A percentile compares a stretch with the other conserved stretches of the same genome.
Evolutionary conservation across 2,329 filamentous ascomycete genomes (phyloP).

Genomic region (Cladosporium cucumerinum): DNA sequence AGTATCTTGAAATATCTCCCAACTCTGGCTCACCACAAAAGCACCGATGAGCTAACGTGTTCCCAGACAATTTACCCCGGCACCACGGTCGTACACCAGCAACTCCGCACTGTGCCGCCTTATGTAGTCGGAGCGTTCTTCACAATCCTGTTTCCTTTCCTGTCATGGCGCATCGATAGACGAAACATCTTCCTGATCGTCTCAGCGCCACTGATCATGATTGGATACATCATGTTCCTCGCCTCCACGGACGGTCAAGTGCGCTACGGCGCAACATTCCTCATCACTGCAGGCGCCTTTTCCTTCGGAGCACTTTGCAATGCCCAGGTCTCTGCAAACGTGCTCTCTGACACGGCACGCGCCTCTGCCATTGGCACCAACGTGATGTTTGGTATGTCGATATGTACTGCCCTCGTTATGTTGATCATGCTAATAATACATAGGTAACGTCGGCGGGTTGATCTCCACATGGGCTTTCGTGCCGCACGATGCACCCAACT

Average conservation of each 20-base stretch:
- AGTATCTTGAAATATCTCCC: background rate
- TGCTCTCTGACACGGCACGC: constrained; percentile 67
- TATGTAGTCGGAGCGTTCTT: constrained; percentile 68
- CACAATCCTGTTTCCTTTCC: constrained; percentile 58
- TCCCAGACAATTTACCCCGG: constrained; percentile 58
- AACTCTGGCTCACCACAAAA: background rate
- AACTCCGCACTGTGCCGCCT: constrained; percentile 68
- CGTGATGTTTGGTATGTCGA: constrained; percentile 57
- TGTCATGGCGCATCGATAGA: constrained; percentile 59
- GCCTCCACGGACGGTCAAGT: constrained; percentile 51
- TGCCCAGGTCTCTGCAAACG: constrained; percentile 66
- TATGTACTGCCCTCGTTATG: background rate
- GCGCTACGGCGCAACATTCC: constrained; percentile 68
- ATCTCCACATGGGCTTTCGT: constrained; percentile 40
- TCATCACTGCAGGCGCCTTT: constrained; percentile 64
- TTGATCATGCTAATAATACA: background rate
- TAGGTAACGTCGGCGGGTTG: constrained; percentile 62
- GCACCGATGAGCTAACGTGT: background rate
- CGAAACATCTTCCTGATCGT: constrained; percentile 58
- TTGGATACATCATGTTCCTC: constrained; percentile 69
- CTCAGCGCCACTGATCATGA: constrained; percentile 61
- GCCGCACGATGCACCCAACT: constrained; percentile 61
- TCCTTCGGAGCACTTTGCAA: constrained; percentile 63
- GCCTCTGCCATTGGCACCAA: constrained; percentile 64
- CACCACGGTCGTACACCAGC: constrained; percentile 56